phyloP scores from a whole-genome alignment of 768 basidiomycete species.

The Xanthoconium purpureum region DNA sequence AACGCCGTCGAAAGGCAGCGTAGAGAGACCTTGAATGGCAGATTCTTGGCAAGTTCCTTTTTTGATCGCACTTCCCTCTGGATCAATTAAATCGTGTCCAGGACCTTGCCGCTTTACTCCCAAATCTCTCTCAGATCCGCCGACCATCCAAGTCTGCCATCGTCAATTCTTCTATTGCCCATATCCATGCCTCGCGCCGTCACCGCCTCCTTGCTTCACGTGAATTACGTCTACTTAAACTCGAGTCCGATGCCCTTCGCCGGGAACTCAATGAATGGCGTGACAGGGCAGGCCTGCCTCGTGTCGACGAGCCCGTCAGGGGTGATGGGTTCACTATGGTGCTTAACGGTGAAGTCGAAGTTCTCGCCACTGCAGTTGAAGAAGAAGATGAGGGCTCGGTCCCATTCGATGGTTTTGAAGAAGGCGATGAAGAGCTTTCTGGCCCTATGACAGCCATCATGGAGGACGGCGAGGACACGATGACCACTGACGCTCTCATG shows the following conservation, averaged over 20 bases:
- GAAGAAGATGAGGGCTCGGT: conserved; percentile 50
- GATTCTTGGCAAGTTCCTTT: conserved; percentile 69
- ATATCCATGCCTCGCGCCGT: conserved; percentile 78
- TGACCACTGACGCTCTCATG: conserved; percentile 29
- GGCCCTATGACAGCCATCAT: conserved; percentile 23
- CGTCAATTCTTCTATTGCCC: conserved; percentile 92
- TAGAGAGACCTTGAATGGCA: conserved; percentile 87
- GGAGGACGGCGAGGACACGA: conserved; percentile 33
- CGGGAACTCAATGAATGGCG: conserved; percentile 95
- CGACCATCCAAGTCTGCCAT: conserved; percentile 96
- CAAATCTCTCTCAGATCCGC: conserved; percentile 86
- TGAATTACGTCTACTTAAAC: conserved; percentile 74
- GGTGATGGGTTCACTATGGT: conserved; percentile 72
- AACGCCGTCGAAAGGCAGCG: conserved; percentile 96
- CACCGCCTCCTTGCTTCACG: conserved; percentile 79
- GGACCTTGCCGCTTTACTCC: conserved; percentile 90
- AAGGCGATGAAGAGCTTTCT: conserved; percentile 41
- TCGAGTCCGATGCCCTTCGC: conserved; percentile 83
- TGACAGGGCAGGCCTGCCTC: conserved; percentile 65
- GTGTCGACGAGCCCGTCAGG: conserved; percentile 69
- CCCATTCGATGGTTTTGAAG: conserved; percentile 37
- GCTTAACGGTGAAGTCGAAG: conserved; percentile 66
- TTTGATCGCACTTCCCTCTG: conserved; percentile 4
- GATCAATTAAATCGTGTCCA: conserved; percentile 31
- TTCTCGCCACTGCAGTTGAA: conserved; percentile 50